phyloP scores from a whole-genome alignment of 345 rosid genomes.

The Heritiera fomes region DNA sequence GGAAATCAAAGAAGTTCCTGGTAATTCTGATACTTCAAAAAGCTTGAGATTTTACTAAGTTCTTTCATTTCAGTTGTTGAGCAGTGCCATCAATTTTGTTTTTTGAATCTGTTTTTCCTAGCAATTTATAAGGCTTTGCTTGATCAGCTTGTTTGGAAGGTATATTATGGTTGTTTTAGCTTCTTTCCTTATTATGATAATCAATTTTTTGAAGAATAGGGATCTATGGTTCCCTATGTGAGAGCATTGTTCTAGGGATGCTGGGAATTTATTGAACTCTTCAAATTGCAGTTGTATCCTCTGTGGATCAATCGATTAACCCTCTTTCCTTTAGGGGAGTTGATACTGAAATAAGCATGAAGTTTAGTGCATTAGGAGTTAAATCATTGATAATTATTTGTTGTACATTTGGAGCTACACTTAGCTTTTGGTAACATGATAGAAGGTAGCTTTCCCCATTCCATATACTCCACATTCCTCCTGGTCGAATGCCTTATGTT shows the following conservation, averaged over 20 bases:
- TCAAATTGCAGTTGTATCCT: background rate
- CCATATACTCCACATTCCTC: background rate
- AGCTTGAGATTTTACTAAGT: slow-evolving; percentile 2
- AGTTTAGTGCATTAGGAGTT: background rate
- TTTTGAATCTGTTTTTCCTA: background rate
- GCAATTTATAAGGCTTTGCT: background rate
- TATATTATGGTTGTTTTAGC: background rate
- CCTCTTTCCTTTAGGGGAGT: background rate
- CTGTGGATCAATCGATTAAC: background rate
- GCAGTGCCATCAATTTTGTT: slow-evolving; percentile 1
- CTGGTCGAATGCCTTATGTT: background rate
- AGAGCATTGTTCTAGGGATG: background rate
- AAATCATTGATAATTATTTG: background rate
- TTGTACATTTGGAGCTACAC: background rate
- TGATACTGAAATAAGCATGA: background rate
- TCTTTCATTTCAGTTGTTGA: background rate
- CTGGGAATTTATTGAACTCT: background rate
- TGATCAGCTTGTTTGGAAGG: slow-evolving; percentile 2
- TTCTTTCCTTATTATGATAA: background rate
- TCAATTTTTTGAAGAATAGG: slow-evolving; percentile 8
- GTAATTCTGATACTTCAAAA: slow-evolving; percentile 19
- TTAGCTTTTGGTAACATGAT: background rate
- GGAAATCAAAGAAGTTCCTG: slow-evolving; percentile 21
- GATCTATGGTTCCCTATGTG: background rate
- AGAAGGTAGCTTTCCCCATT: background rate